Conservation (phyloP, 2,329 filamentous ascomycete genomes). For the Ophiostoma montium region DNA sequence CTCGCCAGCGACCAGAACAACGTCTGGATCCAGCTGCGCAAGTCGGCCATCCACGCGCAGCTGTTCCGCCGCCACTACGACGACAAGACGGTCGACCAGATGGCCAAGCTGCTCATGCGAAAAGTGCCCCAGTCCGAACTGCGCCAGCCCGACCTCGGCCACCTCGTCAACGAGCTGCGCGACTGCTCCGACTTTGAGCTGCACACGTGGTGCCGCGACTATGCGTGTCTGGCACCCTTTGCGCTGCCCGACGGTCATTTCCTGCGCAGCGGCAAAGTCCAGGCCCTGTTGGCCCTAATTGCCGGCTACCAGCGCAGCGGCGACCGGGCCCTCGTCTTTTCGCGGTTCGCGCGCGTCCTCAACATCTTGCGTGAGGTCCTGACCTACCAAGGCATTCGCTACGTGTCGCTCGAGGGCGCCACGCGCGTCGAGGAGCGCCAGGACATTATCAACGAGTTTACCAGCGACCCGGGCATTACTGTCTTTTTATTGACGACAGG, state of each 20-base stretch:
- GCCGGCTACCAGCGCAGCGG: conserved; percentile 60
- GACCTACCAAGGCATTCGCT: conserved; percentile 55
- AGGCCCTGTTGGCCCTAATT: conserved; percentile 63
- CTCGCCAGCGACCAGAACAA: conserved; percentile 47
- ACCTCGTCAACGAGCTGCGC: conserved; percentile 41
- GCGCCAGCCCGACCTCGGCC: conserved; percentile 34
- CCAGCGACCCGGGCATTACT: conserved; percentile 58
- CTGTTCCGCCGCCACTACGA: conserved; percentile 73
- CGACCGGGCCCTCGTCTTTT: conserved; percentile 82
- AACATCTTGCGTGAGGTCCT: conserved; percentile 80
- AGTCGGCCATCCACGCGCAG: conserved; percentile 82
- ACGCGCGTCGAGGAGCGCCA: conserved; percentile 76
- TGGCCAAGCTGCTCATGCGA: conserved; percentile 57
- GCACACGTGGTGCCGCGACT: conserved; percentile 51
- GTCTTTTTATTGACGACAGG: conserved; percentile 90
- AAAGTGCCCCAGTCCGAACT: conserved; percentile 45
- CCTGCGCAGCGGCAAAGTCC: conserved; percentile 67
- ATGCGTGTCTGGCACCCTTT: conserved; percentile 37
- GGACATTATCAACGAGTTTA: conserved; percentile 77
- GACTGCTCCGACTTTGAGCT: conserved; percentile 49
- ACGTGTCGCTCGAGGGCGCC: conserved; percentile 73
- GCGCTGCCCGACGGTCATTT: conserved; percentile 40
- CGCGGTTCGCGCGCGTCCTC: conserved; percentile 82
- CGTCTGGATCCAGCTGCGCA: conserved; percentile 78
- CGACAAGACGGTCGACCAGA: conserved; percentile 59